A percentile compares a stretch with the other conserved stretches of the same genome.
phyloP scores from a whole-genome alignment of 345 rosid genomes.

The Murraya koenigii region DNA sequence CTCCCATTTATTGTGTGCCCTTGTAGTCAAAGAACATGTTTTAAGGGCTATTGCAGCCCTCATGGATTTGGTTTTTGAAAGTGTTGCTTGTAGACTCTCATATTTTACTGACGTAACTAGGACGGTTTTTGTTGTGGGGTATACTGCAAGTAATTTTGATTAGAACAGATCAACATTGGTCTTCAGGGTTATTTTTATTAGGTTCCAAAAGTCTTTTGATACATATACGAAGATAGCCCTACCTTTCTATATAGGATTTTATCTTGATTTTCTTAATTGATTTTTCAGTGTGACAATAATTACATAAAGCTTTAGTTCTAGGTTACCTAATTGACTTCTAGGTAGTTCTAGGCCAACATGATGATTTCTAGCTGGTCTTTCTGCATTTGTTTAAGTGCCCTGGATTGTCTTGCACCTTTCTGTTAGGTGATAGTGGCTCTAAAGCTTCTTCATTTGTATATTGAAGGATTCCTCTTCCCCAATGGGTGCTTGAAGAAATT shows the following conservation, averaged over 20 bases:
- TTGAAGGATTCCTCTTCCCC: slow-evolving; percentile 52
- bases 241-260: neutral
- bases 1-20: neutral
- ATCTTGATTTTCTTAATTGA: neutral
- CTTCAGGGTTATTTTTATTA: neutral
- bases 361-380: neutral
- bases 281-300: neutral
- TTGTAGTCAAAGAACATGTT: neutral
- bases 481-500: slow-evolving; percentile 51
- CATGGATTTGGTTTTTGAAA: neutral
- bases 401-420: neutral
- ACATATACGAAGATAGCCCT: neutral
- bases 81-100: neutral
- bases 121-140: neutral
- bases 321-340: neutral
- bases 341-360: neutral
- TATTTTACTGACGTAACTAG: neutral
- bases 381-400: neutral
- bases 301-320: neutral
- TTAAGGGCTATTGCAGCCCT: neutral
- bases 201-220: neutral
- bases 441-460: slow-evolving; percentile 16
- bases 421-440: slow-evolving; percentile 14
- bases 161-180: neutral
- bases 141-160: neutral